Conservation (phyloP, 345 rosid genomes). For the Pistacia atlantica region DNA sequence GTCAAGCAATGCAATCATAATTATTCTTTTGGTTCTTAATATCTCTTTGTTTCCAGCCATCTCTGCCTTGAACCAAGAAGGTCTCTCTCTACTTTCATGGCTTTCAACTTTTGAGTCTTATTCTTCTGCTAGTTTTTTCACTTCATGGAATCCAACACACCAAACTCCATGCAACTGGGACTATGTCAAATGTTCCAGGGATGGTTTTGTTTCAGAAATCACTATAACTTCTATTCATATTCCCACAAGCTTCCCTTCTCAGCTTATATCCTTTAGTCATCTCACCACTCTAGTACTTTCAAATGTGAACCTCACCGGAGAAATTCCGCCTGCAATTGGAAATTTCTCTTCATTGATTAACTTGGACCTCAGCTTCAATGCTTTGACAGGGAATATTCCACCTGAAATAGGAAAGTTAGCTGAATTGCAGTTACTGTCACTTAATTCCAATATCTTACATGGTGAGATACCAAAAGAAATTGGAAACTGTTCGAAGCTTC, state of each 20-base stretch:
- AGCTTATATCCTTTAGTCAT: constrained; percentile 44
- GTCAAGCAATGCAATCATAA: constrained; percentile 50
- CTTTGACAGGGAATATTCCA: constrained; percentile 53
- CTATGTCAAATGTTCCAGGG: constrained; percentile 46
- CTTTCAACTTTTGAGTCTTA: constrained; percentile 60
- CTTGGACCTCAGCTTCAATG: constrained; percentile 67
- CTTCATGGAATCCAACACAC: constrained; percentile 66
- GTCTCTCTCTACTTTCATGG: constrained; percentile 71
- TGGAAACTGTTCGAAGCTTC: constrained; percentile 53
- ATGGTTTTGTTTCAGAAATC: constrained; percentile 49
- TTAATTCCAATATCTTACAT: constrained; percentile 47
- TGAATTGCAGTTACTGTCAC: constrained; percentile 36
- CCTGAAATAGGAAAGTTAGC: constrained; percentile 48
- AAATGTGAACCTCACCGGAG: constrained; percentile 55
- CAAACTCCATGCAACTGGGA: constrained; percentile 67
- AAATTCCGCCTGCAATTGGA: constrained; percentile 51
- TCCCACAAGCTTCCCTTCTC: constrained; percentile 50
- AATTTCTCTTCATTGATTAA: constrained; percentile 49
- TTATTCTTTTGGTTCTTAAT: constrained; percentile 48
- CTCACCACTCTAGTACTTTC: constrained; percentile 53
- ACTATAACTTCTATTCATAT: constrained; percentile 40
- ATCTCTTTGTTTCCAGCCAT: constrained; percentile 44
- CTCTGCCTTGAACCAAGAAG: constrained; percentile 67
- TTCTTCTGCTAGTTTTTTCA: constrained; percentile 48
- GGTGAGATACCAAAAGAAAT: constrained; percentile 54